A percentile compares a stretch with the other conserved stretches of the same genome.
Evolutionary conservation across 1,139 yeast genomes (phyloP).

Genomic region (Suhomyces wounanorum): DNA sequence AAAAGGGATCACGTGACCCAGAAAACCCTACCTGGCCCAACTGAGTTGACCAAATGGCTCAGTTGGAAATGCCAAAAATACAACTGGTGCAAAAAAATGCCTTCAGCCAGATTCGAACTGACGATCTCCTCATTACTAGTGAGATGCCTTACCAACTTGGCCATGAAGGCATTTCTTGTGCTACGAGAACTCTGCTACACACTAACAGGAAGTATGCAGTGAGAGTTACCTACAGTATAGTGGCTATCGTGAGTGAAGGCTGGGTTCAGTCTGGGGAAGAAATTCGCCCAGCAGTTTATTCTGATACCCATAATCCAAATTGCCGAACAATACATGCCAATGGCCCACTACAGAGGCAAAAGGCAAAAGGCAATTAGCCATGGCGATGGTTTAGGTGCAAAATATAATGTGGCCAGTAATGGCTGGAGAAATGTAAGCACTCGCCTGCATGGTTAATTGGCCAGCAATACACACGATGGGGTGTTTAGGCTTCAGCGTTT

Average conservation of each 20-base stretch:
- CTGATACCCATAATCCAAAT: no score
- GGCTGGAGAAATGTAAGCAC: background rate
- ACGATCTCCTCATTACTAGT: conserved; percentile 89
- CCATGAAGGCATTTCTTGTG: conserved; percentile 21
- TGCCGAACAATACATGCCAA: no score
- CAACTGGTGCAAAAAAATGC: conserved; percentile 47
- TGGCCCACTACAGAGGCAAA: background rate
- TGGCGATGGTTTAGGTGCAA: background rate
- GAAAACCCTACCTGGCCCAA: background rate
- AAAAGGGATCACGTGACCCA: background rate
- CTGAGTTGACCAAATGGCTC: background rate
- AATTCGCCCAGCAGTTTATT: no score
- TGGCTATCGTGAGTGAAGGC: no score
- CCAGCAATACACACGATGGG: background rate
- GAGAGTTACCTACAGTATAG: no score
- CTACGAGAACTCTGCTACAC: background rate
- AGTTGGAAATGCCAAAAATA: conserved; percentile 20
- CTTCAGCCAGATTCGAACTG: conserved; percentile 84
- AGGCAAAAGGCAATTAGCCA: background rate
- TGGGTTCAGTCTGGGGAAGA: no score
- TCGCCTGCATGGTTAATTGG: background rate
- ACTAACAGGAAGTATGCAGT: no score
- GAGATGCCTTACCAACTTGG: conserved; percentile 93
- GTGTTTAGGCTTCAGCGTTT: background rate
- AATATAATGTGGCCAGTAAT: background rate